Conservation (phyloP, 495 filamentous ascomycete genomes). For the Melanomma pulvis-pyrius region DNA sequence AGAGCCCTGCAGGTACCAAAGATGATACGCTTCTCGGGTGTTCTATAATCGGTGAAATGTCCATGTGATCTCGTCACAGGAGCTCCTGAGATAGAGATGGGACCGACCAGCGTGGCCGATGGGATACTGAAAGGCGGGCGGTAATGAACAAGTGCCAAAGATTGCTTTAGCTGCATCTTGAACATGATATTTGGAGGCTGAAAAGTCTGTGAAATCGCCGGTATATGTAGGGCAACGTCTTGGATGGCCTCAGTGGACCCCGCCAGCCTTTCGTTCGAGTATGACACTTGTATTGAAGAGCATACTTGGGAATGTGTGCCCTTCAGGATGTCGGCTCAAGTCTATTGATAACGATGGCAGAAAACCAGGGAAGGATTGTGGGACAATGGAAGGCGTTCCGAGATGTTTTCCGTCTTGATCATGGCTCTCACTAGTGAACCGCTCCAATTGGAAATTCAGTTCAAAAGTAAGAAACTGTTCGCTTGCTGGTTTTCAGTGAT, state of each 20-base stretch:
- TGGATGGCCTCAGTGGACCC: conserved; percentile 1
- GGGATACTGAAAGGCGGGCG: conserved; percentile 38
- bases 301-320: conserved; percentile 20
- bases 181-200: conserved; percentile 33
- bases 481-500: no score
- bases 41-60: conserved; percentile 30
- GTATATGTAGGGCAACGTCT: conserved; percentile 36
- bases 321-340: conserved; percentile 24
- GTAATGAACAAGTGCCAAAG: conserved; percentile 30
- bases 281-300: conserved; percentile 11
- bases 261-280: background rate
- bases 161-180: conserved; percentile 36
- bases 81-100: conserved; percentile 76
- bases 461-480: no score
- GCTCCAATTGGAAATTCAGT: no score
- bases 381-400: conserved; percentile 15
- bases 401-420: no score
- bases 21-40: conserved; percentile 28
- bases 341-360: background rate
- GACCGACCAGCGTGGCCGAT: conserved; percentile 70
- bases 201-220: conserved; percentile 46
- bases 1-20: conserved; percentile 37
- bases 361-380: conserved; percentile 3
- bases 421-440: no score
- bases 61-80: conserved; percentile 45